These are phyloP conservation scores for Monilinia fructigena DNA, from an alignment of 2,329 filamentous ascomycete species.

Conservation along the genomic window DNA sequence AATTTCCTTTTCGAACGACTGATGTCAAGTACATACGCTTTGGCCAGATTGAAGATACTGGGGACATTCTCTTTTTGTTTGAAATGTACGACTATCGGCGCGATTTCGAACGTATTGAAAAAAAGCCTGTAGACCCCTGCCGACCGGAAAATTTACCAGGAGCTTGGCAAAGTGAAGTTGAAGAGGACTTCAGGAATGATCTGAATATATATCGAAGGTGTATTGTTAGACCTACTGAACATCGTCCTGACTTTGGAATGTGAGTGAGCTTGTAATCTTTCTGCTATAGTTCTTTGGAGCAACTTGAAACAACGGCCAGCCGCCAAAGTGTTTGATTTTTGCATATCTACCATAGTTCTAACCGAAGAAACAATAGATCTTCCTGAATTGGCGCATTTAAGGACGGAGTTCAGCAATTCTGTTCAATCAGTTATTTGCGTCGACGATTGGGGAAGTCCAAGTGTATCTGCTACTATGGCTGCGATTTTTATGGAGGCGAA, in stretches of 20 bases:
- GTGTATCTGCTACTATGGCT: background rate
- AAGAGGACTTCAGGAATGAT: background rate
- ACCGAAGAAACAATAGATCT: background rate
- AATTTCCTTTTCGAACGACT: background rate
- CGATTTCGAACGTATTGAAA: background rate
- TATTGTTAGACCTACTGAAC: background rate
- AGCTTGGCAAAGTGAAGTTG: background rate
- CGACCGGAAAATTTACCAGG: background rate
- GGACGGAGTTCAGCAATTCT: background rate
- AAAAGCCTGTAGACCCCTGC: too few species aligned
- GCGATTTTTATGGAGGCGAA: background rate
- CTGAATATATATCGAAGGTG: background rate
- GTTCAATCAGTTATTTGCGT: background rate
- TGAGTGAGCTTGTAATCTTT: background rate
- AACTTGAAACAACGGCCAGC: too few species aligned
- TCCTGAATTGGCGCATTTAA: background rate
- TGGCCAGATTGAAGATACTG: background rate
- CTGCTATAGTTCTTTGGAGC: too few species aligned
- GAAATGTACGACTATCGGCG: background rate
- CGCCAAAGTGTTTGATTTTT: background rate
- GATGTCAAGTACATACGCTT: background rate
- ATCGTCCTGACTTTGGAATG: background rate
- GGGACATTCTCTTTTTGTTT: background rate
- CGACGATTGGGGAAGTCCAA: background rate
- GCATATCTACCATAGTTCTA: background rate